Evolutionary conservation across 768 basidiomycete genomes (phyloP).

Genomic region (Baorangia bicolor): DNA sequence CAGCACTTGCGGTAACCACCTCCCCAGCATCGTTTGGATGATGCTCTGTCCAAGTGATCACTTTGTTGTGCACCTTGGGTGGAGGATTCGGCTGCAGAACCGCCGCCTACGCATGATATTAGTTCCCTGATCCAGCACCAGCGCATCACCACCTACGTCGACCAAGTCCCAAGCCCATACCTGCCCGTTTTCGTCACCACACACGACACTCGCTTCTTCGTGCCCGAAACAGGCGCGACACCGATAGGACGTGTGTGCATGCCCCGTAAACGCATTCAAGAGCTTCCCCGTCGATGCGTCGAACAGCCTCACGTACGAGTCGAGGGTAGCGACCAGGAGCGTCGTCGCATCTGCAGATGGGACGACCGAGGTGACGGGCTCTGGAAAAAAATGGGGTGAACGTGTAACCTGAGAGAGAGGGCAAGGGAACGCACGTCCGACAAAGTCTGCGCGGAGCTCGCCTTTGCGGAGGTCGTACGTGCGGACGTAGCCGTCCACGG

Average conservation of each 20-base stretch:
- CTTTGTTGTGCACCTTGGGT: constrained; percentile 74
- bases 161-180: constrained; percentile 95
- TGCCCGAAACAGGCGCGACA: constrained; percentile 81
- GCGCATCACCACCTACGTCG: constrained; percentile 53
- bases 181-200: constrained; percentile 86
- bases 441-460: constrained; percentile 81
- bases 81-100: constrained; percentile 71
- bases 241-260: constrained; percentile 71
- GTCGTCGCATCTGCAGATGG: constrained; percentile 80
- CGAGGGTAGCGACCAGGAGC: constrained; percentile 78
- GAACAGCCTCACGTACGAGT: constrained; percentile 83
- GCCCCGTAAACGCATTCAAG: constrained; percentile 83
- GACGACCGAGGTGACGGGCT: constrained; percentile 82
- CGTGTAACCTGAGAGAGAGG: not conserved
- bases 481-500: constrained; percentile 88
- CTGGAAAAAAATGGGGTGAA: constrained; percentile 41
- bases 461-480: constrained; percentile 96
- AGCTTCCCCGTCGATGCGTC: constrained; percentile 79
- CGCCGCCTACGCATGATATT: constrained; percentile 53
- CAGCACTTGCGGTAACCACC: constrained; percentile 86
- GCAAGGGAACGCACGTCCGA: constrained; percentile 68
- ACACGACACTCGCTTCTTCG: constrained; percentile 76
- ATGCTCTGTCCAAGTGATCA: constrained; percentile 90
- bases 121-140: not conserved
- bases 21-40: constrained; percentile 81